These are phyloP conservation scores for Petasospora rhodanensis DNA, from an alignment of 1,139 yeast species.

Conservation along the genomic window DNA sequence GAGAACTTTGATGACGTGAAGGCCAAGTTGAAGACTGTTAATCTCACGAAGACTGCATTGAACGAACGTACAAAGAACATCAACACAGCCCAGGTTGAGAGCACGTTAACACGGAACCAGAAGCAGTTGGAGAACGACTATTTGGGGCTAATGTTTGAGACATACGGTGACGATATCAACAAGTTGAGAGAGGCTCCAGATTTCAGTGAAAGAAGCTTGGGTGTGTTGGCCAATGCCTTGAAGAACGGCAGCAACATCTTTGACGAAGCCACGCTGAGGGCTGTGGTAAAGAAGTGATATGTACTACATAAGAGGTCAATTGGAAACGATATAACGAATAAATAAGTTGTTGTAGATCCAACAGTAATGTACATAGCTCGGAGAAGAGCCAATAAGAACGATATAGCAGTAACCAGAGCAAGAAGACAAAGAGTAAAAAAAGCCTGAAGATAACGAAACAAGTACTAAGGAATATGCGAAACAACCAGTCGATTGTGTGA, in stretches of 20 bases:
- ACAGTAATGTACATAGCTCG: too few species aligned
- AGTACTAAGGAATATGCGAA: too few species aligned
- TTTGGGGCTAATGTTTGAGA: constrained; percentile 51
- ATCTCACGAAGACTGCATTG: constrained; percentile 23
- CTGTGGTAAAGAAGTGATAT: constrained; percentile 28
- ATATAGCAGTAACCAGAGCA: too few species aligned
- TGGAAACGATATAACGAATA: too few species aligned
- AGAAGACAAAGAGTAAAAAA: too few species aligned
- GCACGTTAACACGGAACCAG: constrained; percentile 28
- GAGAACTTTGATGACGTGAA: constrained; percentile 22
- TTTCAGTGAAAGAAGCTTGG: constrained; percentile 54
- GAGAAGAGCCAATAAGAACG: too few species aligned
- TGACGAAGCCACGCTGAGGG: constrained; percentile 54
- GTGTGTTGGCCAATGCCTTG: constrained; percentile 57
- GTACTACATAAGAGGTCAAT: background rate
- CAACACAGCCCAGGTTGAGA: constrained; percentile 18
- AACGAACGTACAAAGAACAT: constrained; percentile 21
- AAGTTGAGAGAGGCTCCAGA: constrained; percentile 61
- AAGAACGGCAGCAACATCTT: constrained; percentile 66
- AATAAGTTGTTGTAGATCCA: too few species aligned
- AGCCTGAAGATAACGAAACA: too few species aligned
- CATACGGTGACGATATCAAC: constrained; percentile 61
- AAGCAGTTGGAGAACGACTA: constrained; percentile 47
- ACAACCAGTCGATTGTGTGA: too few species aligned
- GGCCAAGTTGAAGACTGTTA: constrained; percentile 23